phyloP scores from a whole-genome alignment of 495 filamentous ascomycete species.

The Alectoria sarmentosa region DNA sequence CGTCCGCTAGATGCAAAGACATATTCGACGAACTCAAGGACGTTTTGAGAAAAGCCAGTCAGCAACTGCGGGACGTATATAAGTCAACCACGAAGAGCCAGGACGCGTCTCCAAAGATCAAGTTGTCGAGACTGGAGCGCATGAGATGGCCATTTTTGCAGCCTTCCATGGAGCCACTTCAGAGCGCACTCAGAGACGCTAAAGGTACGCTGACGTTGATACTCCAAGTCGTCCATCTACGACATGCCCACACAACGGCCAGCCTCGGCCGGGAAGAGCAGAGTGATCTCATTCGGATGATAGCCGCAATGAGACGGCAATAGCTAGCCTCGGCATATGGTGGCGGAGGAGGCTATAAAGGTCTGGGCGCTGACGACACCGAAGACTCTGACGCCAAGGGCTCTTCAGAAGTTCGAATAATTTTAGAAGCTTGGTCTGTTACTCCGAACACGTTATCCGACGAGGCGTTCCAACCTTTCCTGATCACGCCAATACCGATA shows the following conservation, averaged over 20 bases:
- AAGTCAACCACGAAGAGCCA: background rate
- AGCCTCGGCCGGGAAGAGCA: background rate
- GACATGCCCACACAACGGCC: background rate
- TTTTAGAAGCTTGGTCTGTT: constrained; percentile 1
- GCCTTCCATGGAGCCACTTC: background rate
- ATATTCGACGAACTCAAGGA: background rate
- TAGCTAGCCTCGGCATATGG: background rate
- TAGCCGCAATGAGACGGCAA: background rate
- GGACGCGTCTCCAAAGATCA: background rate
- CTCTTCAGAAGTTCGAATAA: background rate
- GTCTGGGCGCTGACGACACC: background rate
- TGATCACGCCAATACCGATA: background rate
- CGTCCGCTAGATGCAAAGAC: background rate
- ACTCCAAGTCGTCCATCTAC: constrained; percentile 1
- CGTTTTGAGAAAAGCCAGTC: background rate
- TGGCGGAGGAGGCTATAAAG: background rate
- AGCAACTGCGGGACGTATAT: background rate
- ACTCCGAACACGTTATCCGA: background rate
- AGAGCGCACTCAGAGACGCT: background rate
- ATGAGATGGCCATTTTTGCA: constrained; percentile 1
- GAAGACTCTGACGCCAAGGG: background rate
- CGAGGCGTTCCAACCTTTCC: background rate
- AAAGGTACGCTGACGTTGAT: background rate
- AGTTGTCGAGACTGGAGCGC: background rate
- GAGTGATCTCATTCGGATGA: background rate